Conservation (phyloP, 345 rosid species). For the Theobroma cacao region DNA sequence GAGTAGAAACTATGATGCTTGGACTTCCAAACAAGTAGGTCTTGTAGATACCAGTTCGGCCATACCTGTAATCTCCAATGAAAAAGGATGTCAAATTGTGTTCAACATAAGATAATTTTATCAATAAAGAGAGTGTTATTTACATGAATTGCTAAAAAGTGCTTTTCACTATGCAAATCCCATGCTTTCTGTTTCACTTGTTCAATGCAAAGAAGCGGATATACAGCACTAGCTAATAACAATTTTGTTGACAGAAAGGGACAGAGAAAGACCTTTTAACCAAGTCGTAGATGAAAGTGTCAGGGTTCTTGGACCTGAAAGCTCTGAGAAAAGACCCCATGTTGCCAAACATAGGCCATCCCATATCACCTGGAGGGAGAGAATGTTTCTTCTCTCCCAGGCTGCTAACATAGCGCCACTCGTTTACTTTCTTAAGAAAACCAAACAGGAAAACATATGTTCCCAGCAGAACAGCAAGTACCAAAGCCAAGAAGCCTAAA, state of each 20-base stretch:
- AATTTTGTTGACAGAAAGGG: not conserved
- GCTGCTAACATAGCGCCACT: constrained; percentile 14
- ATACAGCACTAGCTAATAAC: no score
- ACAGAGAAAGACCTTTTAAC: not conserved
- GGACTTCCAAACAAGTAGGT: constrained; percentile 31
- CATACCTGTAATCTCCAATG: constrained; percentile 18
- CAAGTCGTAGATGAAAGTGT: constrained; percentile 13
- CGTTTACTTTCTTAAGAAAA: constrained; percentile 8
- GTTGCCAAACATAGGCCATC: constrained; percentile 24
- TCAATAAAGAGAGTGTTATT: no score
- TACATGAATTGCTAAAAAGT: no score
- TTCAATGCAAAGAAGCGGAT: not conserved
- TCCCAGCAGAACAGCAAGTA: constrained; percentile 13
- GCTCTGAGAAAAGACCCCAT: constrained; percentile 44
- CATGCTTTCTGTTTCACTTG: no score
- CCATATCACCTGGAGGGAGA: constrained; percentile 30
- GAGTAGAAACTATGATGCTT: constrained; percentile 18
- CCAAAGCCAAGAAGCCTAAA: not conserved
- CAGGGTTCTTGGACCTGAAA: constrained; percentile 34
- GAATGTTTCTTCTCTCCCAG: constrained; percentile 31
- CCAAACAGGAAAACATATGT: constrained; percentile 16
- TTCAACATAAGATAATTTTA: not conserved
- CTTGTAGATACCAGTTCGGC: constrained; percentile 32
- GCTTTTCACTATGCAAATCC: no score
- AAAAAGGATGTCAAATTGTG: not conserved